Evolutionary conservation across 306 rosid genomes (phyloP), one percentile per base, ranked within the genome.

Genomic region (Vigna nakashimae): DNA sequence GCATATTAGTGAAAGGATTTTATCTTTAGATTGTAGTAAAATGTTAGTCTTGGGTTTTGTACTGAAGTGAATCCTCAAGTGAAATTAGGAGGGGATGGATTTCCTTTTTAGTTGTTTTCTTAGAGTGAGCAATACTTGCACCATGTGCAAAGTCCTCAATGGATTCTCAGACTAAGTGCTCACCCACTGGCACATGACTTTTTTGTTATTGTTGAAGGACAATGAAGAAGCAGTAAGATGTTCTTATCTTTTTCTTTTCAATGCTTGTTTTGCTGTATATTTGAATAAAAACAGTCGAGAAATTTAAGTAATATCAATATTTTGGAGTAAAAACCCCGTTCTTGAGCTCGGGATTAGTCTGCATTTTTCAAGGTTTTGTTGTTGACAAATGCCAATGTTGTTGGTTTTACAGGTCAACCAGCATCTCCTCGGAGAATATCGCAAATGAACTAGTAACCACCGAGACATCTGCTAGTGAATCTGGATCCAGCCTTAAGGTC

Each of bases 351-450:
- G 77, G 18, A 26, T 63, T 51, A 60, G 82, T 58, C 69, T 50
- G 15, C 7, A 34, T 13, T 49, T 65, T 65, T 12, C 26, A 49
- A 46, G 56, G 34, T 28, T 65, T 68, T 30, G 17, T 32, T 34
- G 16, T 73, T 13, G 8, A 65, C 38, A 65, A 28, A 82, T 78
- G 49, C 65, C 30, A 55, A 62, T 28, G 40, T 70, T 55, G 72
- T 69, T 20, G 57, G 48, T 82, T 16, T 15, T 70, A 60, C 84
- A 90, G 98, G 87, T 89, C 91, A 65, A 55, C 77, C 83, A 86
- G 88, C 88, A 80, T 90, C 71, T 89, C 94, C n/a, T 86, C 90
- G 0, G 91, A 91, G 16, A 86, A 89, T 82, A 84, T 91, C 77
- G 81, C 67, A 53, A 83, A 62, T 77, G 98, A 84, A 75, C 80